phyloP scores from a whole-genome alignment of 495 filamentous ascomycete genomes.

The Penicillium paxilli region DNA sequence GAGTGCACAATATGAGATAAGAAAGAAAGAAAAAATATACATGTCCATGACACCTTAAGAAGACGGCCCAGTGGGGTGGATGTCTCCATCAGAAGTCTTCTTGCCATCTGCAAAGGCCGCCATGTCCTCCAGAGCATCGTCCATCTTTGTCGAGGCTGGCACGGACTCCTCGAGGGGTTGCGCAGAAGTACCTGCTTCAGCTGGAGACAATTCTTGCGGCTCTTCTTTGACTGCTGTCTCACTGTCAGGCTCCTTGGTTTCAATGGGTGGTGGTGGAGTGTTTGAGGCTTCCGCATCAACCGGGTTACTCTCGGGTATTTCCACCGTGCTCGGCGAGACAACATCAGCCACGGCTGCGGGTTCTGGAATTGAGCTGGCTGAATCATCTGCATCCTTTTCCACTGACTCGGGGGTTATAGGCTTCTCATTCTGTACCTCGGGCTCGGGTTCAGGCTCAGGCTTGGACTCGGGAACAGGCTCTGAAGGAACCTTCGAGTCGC shows the following conservation, averaged over 20 bases:
- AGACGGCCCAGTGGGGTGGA: constrained; percentile 7
- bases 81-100: constrained; percentile 27
- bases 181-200: constrained; percentile 5
- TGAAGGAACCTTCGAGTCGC: constrained; percentile 14
- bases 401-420: constrained; percentile 40
- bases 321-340: constrained; percentile 5
- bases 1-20: too few species aligned
- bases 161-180: background rate
- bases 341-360: constrained; percentile 4
- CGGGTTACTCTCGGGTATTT: constrained; percentile 2
- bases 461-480: background rate
- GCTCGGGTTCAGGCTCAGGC: background rate
- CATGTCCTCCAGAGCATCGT: constrained; percentile 26
- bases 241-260: background rate
- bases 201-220: constrained; percentile 1
- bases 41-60: background rate
- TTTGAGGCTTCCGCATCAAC: constrained; percentile 1
- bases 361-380: constrained; percentile 34
- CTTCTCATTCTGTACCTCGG: constrained; percentile 19
- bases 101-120: constrained; percentile 36
- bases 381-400: constrained; percentile 59
- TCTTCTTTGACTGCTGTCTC: constrained; percentile 13
- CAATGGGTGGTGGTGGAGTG: constrained; percentile 1
- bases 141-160: constrained; percentile 15
- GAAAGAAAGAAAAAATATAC: constrained; percentile 6